Conservation (phyloP, 495 filamentous ascomycete genomes). For the Podospora pseudocomata region DNA sequence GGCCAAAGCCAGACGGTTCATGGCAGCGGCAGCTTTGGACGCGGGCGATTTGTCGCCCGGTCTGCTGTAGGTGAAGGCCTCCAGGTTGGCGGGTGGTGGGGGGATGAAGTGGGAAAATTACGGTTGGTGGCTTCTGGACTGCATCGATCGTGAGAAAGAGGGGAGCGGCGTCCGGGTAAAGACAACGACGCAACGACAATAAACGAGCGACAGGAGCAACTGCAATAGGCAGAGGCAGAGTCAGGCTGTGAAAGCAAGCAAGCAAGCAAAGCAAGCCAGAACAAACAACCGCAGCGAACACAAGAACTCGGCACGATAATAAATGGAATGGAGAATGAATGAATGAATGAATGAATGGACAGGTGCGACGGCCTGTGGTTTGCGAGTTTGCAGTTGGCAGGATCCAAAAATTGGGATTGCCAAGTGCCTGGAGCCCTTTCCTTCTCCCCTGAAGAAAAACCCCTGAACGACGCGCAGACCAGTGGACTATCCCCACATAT, state of each 20-base stretch:
- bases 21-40: conserved; percentile 9
- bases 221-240: background rate
- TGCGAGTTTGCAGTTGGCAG: conserved; percentile 1
- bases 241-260: background rate
- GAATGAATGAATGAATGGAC: background rate
- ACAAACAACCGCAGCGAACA: background rate
- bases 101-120: conserved; percentile 1
- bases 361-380: background rate
- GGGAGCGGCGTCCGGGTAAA: conserved; percentile 1
- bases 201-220: background rate
- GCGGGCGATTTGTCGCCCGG: conserved; percentile 6
- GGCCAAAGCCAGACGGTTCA: conserved; percentile 17
- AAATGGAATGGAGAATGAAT: background rate
- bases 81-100: conserved; percentile 2
- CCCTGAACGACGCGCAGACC: background rate
- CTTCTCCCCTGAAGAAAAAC: background rate
- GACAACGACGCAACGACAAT: background rate
- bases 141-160: background rate
- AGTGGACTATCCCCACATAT: background rate
- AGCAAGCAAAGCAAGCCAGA: background rate
- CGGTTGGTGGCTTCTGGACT: background rate
- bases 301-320: background rate
- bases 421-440: conserved; percentile 4
- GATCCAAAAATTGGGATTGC: conserved; percentile 1
- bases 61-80: conserved; percentile 7